Evolutionary conservation across 345 rosid species (phyloP).

Genomic region (Hibiscus tridactylites): DNA sequence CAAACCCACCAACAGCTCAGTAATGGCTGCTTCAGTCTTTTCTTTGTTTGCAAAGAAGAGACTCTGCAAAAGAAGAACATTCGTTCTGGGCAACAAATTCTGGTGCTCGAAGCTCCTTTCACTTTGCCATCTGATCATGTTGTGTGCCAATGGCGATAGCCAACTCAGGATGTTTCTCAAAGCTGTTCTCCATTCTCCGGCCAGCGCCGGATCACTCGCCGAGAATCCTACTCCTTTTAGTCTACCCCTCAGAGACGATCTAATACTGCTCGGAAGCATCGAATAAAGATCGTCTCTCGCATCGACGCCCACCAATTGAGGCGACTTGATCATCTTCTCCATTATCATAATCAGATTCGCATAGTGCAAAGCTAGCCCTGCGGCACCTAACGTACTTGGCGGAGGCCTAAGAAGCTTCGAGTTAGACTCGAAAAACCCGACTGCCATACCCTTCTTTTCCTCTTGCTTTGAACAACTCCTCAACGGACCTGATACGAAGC

Average conservation of each 20-base stretch:
- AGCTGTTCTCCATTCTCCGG: constrained; percentile 86
- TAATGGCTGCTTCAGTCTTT: constrained; percentile 89
- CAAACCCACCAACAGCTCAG: constrained; percentile 88
- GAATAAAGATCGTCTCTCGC: constrained; percentile 86
- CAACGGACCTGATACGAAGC: constrained; percentile 38
- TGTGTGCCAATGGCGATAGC: constrained; percentile 86
- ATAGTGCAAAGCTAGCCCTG: constrained; percentile 74
- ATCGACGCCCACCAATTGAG: constrained; percentile 78
- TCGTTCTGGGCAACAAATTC: constrained; percentile 35
- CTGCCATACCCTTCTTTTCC: constrained; percentile 1
- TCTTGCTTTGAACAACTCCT: constrained; percentile 13
- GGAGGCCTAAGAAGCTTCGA: constrained; percentile 65
- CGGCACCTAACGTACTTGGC: constrained; percentile 58
- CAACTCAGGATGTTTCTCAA: constrained; percentile 65
- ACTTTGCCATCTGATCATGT: constrained; percentile 95
- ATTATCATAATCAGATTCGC: constrained; percentile 74
- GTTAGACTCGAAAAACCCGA: constrained; percentile 56
- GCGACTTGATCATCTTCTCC: constrained; percentile 93
- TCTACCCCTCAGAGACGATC: constrained; percentile 53
- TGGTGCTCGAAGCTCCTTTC: constrained; percentile 95
- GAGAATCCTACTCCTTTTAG: constrained; percentile 71
- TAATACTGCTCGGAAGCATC: constrained; percentile 71
- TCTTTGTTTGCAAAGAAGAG: constrained; percentile 66
- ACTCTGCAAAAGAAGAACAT: constrained; percentile 73
- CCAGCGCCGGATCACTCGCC: constrained; percentile 67